A percentile compares a stretch with the other conserved stretches of the same genome.
Conservation (phyloP, 495 filamentous ascomycete species). For the Clavariopsis aquatica region DNA sequence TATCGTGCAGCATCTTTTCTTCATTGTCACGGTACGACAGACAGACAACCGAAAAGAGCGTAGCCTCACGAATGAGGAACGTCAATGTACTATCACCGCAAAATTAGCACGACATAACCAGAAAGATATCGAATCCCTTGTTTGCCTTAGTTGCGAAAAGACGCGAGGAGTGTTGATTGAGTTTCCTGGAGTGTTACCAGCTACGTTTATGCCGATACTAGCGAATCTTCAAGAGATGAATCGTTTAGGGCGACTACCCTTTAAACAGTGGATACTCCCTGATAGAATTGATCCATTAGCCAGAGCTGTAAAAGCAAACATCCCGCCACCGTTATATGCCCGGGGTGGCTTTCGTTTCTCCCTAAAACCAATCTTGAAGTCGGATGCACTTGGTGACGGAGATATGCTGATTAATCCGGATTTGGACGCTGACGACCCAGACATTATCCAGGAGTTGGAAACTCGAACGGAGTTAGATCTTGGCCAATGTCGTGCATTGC, state of each 20-base stretch:
- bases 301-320: slow-evolving; percentile 4
- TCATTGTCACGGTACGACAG: slow-evolving; percentile 2
- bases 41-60: background rate
- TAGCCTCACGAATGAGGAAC: slow-evolving; percentile 6
- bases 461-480: slow-evolving; percentile 56
- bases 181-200: slow-evolving; percentile 68
- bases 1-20: slow-evolving; percentile 14
- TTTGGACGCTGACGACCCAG: slow-evolving; percentile 20
- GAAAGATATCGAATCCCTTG: slow-evolving; percentile 45
- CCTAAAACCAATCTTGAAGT: background rate
- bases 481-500: slow-evolving; percentile 58
- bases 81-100: slow-evolving; percentile 9
- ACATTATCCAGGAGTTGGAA: slow-evolving; percentile 59
- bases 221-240: slow-evolving; percentile 63
- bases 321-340: slow-evolving; percentile 56
- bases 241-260: slow-evolving; percentile 55
- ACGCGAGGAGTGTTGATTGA: slow-evolving; percentile 55
- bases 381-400: background rate
- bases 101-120: slow-evolving; percentile 5
- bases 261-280: slow-evolving; percentile 60
- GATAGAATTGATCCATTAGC: background rate
- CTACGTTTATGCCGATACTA: slow-evolving; percentile 66
- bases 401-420: slow-evolving; percentile 2
- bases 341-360: slow-evolving; percentile 37
- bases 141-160: slow-evolving; percentile 17